Percentiles rank a stretch among this genome's conserved stretches.
Evolutionary conservation across 2,329 filamentous ascomycete genomes (phyloP).

Genomic region (Xylariales sp.): DNA sequence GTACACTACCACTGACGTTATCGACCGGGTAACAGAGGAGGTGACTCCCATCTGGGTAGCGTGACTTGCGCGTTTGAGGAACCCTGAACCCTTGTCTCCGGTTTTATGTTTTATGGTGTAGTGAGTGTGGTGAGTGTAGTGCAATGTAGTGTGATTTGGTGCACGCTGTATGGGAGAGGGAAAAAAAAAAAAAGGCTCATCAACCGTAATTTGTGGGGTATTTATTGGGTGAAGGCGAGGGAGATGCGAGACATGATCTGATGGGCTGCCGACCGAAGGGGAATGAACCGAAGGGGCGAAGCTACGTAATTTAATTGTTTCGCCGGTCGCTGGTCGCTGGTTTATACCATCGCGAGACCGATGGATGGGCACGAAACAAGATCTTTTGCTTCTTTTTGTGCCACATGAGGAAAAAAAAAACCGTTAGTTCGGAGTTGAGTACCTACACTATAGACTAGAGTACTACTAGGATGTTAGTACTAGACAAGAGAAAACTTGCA

Average conservation of each 20-base stretch:
- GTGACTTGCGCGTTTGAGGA: not conserved
- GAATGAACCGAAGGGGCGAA: constrained; percentile 18
- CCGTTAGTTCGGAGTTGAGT: constrained; percentile 2
- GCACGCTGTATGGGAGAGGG: too few species aligned
- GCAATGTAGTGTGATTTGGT: too few species aligned
- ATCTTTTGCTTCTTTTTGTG: not conserved
- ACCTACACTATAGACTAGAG: too few species aligned
- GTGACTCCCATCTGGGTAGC: not conserved
- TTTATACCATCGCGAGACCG: constrained; percentile 13
- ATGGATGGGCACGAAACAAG: constrained; percentile 1
- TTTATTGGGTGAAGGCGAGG: constrained; percentile 1
- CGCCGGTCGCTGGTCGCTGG: not conserved
- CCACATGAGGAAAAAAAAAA: not conserved
- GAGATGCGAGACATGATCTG: too few species aligned
- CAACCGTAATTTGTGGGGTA: constrained; percentile 7
- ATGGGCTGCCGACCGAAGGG: too few species aligned
- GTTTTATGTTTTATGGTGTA: too few species aligned
- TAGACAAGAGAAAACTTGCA: constrained; percentile 3
- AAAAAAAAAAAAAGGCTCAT: constrained; percentile 20
- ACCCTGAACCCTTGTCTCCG: too few species aligned
- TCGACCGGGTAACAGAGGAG: not conserved
- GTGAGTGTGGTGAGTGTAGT: too few species aligned
- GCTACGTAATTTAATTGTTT: constrained; percentile 9
- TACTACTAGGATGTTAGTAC: not conserved
- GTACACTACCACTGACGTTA: not conserved